Evolutionary conservation across 139 green algal genomes (phyloP).

Genomic region (Spirogloea muscicola): DNA sequence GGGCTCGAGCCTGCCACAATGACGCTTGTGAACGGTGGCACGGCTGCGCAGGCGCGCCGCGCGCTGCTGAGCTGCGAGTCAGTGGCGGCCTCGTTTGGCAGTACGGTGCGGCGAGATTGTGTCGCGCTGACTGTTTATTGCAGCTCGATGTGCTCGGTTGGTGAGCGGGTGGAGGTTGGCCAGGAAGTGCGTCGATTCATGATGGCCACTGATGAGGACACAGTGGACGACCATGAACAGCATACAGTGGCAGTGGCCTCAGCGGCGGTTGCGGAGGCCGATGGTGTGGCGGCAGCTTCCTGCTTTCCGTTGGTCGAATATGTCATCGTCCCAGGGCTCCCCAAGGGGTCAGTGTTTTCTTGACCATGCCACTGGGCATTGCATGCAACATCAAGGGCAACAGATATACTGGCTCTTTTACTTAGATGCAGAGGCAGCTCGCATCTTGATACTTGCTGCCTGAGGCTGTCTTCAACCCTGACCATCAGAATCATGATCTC

Average conservation of each 20-base stretch:
- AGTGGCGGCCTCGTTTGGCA: conserved; percentile 11
- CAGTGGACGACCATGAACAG: background rate
- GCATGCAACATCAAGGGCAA: too few species aligned
- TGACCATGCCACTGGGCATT: too few species aligned
- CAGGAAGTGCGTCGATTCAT: background rate
- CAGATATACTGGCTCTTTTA: too few species aligned
- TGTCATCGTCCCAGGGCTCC: conserved; percentile 25
- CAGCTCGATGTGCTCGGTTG: background rate
- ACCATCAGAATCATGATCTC: too few species aligned
- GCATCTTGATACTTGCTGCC: too few species aligned
- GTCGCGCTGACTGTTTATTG: background rate
- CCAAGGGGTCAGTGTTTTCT: conserved; percentile 31
- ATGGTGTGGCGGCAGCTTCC: too few species aligned
- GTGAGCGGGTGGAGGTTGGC: background rate
- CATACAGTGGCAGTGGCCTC: background rate
- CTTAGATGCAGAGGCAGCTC: too few species aligned
- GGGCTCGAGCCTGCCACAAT: conserved; percentile 39
- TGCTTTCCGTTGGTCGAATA: conserved; percentile 11
- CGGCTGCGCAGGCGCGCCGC: background rate
- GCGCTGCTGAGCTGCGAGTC: conserved; percentile 38
- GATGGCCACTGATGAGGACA: background rate
- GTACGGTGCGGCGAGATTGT: background rate
- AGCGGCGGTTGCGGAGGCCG: background rate
- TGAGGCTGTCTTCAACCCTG: too few species aligned
- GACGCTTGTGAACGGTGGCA: conserved; percentile 16